These are phyloP conservation scores for Ilex paraguariensis DNA, from an alignment of 305 asterid genomes.

Conservation along the genomic window DNA sequence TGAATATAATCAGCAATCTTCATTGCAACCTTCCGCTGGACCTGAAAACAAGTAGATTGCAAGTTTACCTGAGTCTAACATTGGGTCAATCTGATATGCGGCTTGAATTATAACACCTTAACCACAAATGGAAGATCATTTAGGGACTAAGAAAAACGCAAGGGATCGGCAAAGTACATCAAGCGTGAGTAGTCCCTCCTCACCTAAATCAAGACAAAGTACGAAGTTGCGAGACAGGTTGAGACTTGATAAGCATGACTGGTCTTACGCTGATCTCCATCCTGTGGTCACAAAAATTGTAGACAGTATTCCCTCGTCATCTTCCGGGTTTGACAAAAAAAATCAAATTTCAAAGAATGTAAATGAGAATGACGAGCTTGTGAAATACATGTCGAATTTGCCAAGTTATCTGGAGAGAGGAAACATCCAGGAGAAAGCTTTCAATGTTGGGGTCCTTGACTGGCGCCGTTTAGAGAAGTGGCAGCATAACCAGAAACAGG, in stretches of 20 bases:
- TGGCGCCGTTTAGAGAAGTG: constrained; percentile 72
- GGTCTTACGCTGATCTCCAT: constrained; percentile 23
- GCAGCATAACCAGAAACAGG: constrained; percentile 36
- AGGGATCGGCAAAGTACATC: constrained; percentile 15
- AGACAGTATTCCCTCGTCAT: constrained; percentile 12
- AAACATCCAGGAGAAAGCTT: constrained; percentile 46
- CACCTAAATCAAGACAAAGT: constrained; percentile 23
- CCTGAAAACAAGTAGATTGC: background rate
- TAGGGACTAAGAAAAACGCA: constrained; percentile 14
- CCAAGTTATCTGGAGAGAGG: constrained; percentile 65
- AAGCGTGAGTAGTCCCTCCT: constrained; percentile 11
- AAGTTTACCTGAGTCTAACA: background rate
- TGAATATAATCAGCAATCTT: no score
- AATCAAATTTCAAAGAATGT: constrained; percentile 22
- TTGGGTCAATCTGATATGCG: background rate
- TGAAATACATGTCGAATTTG: constrained; percentile 76
- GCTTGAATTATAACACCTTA: no score
- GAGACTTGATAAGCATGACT: constrained; percentile 32
- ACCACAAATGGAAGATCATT: constrained; percentile 26
- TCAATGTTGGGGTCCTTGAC: constrained; percentile 67
- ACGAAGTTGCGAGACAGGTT: constrained; percentile 50
- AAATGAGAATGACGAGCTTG: constrained; percentile 49
- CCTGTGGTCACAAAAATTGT: constrained; percentile 25
- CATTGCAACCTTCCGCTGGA: no score
- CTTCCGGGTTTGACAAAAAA: constrained; percentile 29